Conservation (phyloP, 176 grass and related monocot species). For the Echinochloa phyllopogon region DNA sequence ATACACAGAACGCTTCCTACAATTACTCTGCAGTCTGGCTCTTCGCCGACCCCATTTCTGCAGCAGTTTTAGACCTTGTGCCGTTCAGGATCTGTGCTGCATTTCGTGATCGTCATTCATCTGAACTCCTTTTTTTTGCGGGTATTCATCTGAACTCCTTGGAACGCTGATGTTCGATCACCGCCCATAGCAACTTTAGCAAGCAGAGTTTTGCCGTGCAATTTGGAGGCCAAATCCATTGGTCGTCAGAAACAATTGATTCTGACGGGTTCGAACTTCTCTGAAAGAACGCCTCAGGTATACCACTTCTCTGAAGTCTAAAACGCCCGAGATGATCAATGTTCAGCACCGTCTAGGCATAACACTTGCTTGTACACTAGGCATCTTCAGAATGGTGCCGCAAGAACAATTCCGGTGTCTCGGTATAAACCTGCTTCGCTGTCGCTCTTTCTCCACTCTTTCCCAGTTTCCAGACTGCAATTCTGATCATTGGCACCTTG, state of each 20-base stretch:
- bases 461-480: background rate
- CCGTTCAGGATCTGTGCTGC: background rate
- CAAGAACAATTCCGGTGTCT: background rate
- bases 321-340: background rate
- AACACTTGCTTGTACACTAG: background rate
- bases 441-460: background rate
- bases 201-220: background rate
- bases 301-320: too few species aligned
- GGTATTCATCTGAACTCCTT: background rate
- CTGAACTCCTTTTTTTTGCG: background rate
- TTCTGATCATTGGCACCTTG: background rate
- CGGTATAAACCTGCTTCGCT: too few species aligned
- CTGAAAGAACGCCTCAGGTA: background rate
- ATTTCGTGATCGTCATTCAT: background rate
- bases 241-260: background rate
- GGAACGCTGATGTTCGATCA: background rate
- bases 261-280: background rate
- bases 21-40: background rate
- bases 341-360: background rate
- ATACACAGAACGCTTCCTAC: too few species aligned
- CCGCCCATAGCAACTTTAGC: background rate
- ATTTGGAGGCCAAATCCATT: background rate
- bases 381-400: background rate
- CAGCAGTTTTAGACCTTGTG: background rate
- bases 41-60: background rate